Evolutionary conservation across 2,329 filamentous ascomycete species (phyloP).

Genomic region (Pseudonectria buxi): DNA sequence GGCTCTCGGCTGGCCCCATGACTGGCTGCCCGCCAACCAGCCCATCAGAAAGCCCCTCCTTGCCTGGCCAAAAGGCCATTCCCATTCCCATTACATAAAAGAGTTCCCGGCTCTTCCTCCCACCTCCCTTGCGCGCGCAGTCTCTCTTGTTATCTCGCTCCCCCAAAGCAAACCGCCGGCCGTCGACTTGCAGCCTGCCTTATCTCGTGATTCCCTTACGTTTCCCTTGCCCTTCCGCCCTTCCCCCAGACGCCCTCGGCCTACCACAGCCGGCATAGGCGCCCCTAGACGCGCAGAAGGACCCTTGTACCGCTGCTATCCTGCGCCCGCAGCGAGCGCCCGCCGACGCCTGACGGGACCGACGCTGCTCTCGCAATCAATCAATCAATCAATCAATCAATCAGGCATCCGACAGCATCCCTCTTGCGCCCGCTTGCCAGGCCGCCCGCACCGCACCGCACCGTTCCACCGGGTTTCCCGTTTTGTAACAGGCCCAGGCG

Average conservation of each 20-base stretch:
- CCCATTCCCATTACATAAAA: constrained; percentile 36
- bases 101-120: constrained; percentile 25
- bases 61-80: constrained; percentile 12
- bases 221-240: constrained; percentile 8
- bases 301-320: constrained; percentile 14
- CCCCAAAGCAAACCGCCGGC: constrained; percentile 19
- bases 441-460: too few relatives aligned
- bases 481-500: constrained; percentile 29
- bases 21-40: too few relatives aligned
- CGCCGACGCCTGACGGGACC: constrained; percentile 12
- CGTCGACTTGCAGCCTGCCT: constrained; percentile 22
- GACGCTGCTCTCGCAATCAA: constrained; percentile 4
- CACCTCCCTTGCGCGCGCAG: constrained; percentile 15
- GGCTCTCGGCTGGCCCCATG: too few relatives aligned
- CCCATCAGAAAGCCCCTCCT: too few relatives aligned
- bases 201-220: constrained; percentile 27
- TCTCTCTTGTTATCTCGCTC: constrained; percentile 25
- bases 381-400: too few relatives aligned
- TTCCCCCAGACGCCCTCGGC: neutral
- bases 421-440: constrained; percentile 19
- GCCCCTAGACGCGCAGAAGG: constrained; percentile 20
- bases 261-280: constrained; percentile 16
- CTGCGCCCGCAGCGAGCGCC: constrained; percentile 29
- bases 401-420: neutral
- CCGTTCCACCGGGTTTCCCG: constrained; percentile 25